A percentile compares a stretch with the other conserved stretches of the same genome.
Evolutionary conservation across 805 yeast species (phyloP).

Genomic region (Candida silvatica): DNA sequence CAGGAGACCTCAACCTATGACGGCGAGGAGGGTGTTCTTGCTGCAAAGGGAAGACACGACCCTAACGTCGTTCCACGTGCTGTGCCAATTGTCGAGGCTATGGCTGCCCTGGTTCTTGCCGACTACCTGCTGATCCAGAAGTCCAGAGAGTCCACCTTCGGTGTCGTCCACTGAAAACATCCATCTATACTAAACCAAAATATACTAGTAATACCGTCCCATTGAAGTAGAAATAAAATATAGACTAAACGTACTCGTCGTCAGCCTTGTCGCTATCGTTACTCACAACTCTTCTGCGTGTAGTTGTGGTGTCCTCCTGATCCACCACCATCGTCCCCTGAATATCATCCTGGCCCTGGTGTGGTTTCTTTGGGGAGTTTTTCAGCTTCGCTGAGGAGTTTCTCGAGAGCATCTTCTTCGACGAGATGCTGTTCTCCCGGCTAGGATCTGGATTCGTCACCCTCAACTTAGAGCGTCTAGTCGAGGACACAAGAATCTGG

Average conservation of each 20-base stretch:
- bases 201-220: slow-evolving; percentile 9
- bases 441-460: slow-evolving; percentile 52
- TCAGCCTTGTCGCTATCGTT: slow-evolving; percentile 13
- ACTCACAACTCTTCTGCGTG: slow-evolving; percentile 22
- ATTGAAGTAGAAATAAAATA: not conserved
- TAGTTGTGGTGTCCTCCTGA: slow-evolving; percentile 3
- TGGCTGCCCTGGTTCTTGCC: slow-evolving; percentile 92
- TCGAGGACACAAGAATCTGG: slow-evolving; percentile 62
- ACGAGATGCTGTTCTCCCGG: too few species aligned
- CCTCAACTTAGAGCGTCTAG: slow-evolving; percentile 48
- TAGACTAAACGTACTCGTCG: not conserved
- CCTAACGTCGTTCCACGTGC: slow-evolving; percentile 99
- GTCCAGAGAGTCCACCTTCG: slow-evolving; percentile 58
- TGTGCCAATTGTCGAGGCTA: slow-evolving; percentile 95
- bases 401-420: not conserved
- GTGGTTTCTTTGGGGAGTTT: not conserved
- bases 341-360: not conserved
- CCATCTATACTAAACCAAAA: slow-evolving; percentile 3
- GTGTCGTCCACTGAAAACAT: slow-evolving; percentile 17
- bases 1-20: slow-evolving; percentile 85
- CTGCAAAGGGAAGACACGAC: slow-evolving; percentile 97
- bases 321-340: slow-evolving; percentile 1
- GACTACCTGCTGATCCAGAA: slow-evolving; percentile 82
- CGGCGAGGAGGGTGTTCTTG: slow-evolving; percentile 79
- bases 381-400: not conserved